phyloP scores from a whole-genome alignment of 202 grass and related monocot species.

The Panicum virgatum region DNA sequence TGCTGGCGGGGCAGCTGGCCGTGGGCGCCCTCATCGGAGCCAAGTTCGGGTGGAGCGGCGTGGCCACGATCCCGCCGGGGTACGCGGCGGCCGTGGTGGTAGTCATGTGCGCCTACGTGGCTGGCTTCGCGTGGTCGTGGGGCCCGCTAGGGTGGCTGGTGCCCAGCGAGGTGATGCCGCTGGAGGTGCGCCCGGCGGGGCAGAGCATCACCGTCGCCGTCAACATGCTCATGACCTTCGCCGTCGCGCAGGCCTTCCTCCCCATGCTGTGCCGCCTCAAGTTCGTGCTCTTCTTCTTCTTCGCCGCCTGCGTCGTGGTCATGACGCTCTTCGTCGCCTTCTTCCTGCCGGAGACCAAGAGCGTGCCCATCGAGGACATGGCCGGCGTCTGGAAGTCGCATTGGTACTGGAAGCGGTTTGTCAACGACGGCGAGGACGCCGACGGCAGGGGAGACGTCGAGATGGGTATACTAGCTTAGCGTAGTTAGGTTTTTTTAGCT shows the following conservation, averaged over 20 bases:
- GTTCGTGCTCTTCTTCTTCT: conserved; percentile 50
- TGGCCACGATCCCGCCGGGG: conserved; percentile 45
- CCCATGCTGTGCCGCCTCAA: conserved; percentile 42
- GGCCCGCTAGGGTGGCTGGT: conserved; percentile 57
- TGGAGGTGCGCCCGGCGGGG: conserved; percentile 34
- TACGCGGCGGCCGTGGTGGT: conserved; percentile 48
- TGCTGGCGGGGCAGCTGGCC: conserved; percentile 67
- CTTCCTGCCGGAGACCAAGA: conserved; percentile 56
- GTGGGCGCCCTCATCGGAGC: conserved; percentile 56
- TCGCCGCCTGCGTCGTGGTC: conserved; percentile 23
- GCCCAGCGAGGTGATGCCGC: conserved; percentile 50
- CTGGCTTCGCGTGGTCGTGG: conserved; percentile 48
- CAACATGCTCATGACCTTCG: conserved; percentile 57
- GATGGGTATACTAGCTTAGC: neutral
- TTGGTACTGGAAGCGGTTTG: conserved; percentile 83
- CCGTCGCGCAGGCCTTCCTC: conserved; percentile 46
- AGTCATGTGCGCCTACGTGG: conserved; percentile 49
- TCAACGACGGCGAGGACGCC: conserved; percentile 46
- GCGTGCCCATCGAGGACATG: conserved; percentile 59
- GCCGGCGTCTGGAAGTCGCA: conserved; percentile 67
- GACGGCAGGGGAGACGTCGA: neutral
- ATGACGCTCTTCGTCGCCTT: conserved; percentile 45
- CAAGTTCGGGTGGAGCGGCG: conserved; percentile 43
- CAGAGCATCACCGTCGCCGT: conserved; percentile 43
- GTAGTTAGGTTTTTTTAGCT: no score